Evolutionary conservation across 2,329 filamentous ascomycete genomes (phyloP).

Genomic region (Lojkania enalia): DNA sequence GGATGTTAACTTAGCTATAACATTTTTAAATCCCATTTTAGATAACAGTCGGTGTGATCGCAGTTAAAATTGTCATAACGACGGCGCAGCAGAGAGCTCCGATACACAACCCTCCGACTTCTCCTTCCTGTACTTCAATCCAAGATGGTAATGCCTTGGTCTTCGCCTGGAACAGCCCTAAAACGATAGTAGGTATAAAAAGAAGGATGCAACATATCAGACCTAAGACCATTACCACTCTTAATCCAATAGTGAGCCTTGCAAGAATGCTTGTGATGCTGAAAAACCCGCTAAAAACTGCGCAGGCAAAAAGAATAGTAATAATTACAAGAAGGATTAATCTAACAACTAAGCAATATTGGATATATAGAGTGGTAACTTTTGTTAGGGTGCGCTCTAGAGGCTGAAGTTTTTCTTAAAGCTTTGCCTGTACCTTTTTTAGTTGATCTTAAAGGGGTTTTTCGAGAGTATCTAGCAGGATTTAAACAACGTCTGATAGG

Average conservation of each 20-base stretch:
- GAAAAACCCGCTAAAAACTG: background rate
- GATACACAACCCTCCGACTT: slow-evolving; percentile 2
- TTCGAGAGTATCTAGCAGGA: slow-evolving; percentile 6
- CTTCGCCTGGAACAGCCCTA: background rate
- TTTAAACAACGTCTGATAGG: background rate
- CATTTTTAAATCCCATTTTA: slow-evolving; percentile 5
- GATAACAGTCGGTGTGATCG: background rate
- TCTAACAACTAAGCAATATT: slow-evolving; percentile 1
- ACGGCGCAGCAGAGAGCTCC: slow-evolving; percentile 4
- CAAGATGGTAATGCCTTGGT: slow-evolving; percentile 2
- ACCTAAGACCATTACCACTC: background rate
- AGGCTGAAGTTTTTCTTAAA: background rate
- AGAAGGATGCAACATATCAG: background rate
- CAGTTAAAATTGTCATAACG: slow-evolving; percentile 3
- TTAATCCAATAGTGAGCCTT: background rate
- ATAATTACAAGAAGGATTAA: background rate
- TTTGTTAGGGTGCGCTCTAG: background rate
- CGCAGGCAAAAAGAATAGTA: background rate
- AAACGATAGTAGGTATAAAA: background rate
- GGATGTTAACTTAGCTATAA: background rate
- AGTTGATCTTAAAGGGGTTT: slow-evolving; percentile 4
- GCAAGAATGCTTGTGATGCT: background rate
- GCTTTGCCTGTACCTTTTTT: background rate
- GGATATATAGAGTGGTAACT: background rate
- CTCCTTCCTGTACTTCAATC: slow-evolving; percentile 4